These are phyloP conservation scores for Camellia oleifera DNA, from an alignment of 179 eudicot species.

Conservation along the genomic window DNA sequence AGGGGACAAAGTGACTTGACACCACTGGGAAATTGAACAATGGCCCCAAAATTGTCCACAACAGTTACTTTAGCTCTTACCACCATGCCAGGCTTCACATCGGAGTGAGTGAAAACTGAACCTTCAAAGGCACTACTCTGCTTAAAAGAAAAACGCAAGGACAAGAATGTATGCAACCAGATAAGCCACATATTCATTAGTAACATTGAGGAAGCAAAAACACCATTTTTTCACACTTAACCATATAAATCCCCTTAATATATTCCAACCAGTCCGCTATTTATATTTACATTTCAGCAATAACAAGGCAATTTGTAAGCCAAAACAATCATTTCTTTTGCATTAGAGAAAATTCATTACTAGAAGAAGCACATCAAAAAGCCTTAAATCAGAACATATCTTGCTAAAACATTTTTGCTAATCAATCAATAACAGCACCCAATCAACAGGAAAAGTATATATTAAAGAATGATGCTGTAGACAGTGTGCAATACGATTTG, in stretches of 20 bases:
- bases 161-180: neutral
- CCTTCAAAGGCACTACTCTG: conserved; percentile 99
- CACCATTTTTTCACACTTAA: neutral
- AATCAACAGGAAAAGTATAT: neutral
- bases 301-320: neutral
- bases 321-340: neutral
- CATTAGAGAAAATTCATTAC: neutral
- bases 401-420: neutral
- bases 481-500: neutral
- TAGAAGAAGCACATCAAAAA: neutral
- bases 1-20: conserved; percentile 98
- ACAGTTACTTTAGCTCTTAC: conserved; percentile 78
- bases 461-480: neutral
- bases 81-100: conserved; percentile 96
- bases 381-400: neutral
- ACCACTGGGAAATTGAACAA: conserved; percentile 86
- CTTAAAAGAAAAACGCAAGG: conserved; percentile 15
- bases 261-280: neutral
- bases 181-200: neutral
- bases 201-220: neutral
- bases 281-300: neutral
- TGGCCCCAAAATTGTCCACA: conserved; percentile 65
- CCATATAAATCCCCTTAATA: neutral
- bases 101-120: conserved; percentile 95
- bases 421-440: neutral